Evolutionary conservation across 2,329 filamentous ascomycete species (phyloP).

Genomic region (Blastomyces silverae): DNA sequence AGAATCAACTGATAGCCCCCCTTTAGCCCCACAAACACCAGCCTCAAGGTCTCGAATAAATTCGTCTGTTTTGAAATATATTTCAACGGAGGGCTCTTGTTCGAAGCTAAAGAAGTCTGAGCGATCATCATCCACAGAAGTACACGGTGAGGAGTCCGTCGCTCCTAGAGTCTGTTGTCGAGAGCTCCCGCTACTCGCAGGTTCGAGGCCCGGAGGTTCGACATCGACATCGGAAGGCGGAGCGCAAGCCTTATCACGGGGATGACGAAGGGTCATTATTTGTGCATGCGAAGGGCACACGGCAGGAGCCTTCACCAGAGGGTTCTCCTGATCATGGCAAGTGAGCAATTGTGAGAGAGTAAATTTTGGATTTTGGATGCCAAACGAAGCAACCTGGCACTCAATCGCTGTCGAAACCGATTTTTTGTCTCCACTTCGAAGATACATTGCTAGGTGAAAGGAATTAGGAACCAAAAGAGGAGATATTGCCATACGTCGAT

Average conservation of each 20-base stretch:
- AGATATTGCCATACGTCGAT: neutral
- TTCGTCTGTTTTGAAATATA: neutral
- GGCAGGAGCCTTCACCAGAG: neutral
- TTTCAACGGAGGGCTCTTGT: neutral
- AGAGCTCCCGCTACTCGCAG: neutral
- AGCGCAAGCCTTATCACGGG: too few relatives aligned
- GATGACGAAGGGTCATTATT: neutral
- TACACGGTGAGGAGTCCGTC: neutral
- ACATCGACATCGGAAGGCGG: neutral
- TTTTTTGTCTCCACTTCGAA: neutral
- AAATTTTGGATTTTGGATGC: neutral
- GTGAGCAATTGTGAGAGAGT: neutral
- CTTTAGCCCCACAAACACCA: neutral
- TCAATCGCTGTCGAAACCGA: neutral
- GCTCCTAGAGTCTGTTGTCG: neutral
- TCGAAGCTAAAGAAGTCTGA: neutral
- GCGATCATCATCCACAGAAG: neutral
- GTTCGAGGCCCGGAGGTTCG: neutral
- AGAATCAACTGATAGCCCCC: neutral
- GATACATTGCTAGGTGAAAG: neutral
- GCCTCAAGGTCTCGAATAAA: slow-evolving; percentile 1
- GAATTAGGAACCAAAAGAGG: neutral
- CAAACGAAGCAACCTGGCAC: neutral
- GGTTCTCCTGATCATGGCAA: neutral
- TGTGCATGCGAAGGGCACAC: neutral